Percentiles rank a stretch among this genome's conserved stretches.
These are phyloP conservation scores for Inga leiocalycina DNA, from an alignment of 306 rosid species.

Conservation along the genomic window DNA sequence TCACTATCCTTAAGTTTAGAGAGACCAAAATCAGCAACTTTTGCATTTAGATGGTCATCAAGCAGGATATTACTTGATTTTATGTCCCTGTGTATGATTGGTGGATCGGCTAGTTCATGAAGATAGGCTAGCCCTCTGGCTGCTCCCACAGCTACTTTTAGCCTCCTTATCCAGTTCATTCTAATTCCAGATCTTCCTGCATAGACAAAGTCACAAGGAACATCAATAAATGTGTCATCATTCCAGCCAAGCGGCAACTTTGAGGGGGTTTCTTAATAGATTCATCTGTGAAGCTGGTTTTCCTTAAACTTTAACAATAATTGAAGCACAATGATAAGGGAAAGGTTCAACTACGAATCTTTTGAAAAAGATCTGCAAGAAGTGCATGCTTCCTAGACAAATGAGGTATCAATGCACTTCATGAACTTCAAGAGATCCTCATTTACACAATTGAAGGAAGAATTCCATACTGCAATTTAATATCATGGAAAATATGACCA, in stretches of 20 bases:
- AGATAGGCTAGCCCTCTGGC: constrained; percentile 82
- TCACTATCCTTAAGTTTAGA: constrained; percentile 66
- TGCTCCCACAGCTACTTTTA: constrained; percentile 48
- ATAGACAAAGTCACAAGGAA: neutral
- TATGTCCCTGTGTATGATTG: constrained; percentile 83
- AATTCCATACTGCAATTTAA: neutral
- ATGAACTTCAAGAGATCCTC: neutral
- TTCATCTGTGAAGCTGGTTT: neutral
- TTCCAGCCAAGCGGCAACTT: neutral
- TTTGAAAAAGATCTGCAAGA: neutral
- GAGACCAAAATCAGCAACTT: constrained; percentile 87
- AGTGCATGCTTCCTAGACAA: neutral
- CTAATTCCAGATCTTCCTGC: constrained; percentile 68
- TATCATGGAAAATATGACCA: too few relatives aligned
- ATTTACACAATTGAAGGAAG: neutral
- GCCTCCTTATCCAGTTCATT: constrained; percentile 75
- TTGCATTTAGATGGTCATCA: constrained; percentile 66
- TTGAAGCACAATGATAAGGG: neutral
- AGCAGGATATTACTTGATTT: constrained; percentile 78
- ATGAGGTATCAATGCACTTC: neutral
- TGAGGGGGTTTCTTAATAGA: neutral
- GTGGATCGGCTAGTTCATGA: constrained; percentile 77
- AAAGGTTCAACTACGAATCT: neutral
- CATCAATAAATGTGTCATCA: neutral
- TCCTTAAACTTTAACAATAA: neutral